phyloP scores from a whole-genome alignment of 2,329 filamentous ascomycete species.

The Neofusicoccum kwambonambiense region DNA sequence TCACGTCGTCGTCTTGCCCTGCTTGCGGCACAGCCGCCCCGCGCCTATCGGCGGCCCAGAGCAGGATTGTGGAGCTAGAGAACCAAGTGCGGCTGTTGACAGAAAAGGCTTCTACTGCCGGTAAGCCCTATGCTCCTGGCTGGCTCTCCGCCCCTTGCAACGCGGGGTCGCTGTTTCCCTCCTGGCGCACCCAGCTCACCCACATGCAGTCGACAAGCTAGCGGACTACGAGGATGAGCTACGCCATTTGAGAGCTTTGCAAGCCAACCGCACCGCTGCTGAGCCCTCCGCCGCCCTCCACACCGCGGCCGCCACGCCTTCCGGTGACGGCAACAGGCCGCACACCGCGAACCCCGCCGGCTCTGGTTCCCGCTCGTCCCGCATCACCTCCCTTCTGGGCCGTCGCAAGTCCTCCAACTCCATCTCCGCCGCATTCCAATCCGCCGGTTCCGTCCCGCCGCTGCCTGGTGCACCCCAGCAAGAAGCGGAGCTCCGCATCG shows the following conservation, averaged over 20 bases:
- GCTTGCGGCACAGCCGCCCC: conserved; percentile 6
- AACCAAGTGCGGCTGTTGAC: conserved; percentile 68
- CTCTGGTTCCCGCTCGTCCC: conserved; percentile 30
- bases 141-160: background rate
- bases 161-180: background rate
- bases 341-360: conserved; percentile 28
- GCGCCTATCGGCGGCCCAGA: conserved; percentile 19
- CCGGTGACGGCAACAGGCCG: conserved; percentile 29
- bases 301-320: conserved; percentile 25
- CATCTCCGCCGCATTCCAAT: conserved; percentile 25
- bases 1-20: conserved; percentile 2
- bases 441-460: conserved; percentile 38
- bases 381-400: conserved; percentile 45
- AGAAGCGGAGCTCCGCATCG: conserved; percentile 58
- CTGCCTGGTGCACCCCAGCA: conserved; percentile 23
- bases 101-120: conserved; percentile 65
- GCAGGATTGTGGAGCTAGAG: conserved; percentile 58
- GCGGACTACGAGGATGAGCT: conserved; percentile 82
- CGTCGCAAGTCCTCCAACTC: conserved; percentile 26
- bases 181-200: conserved; percentile 1
- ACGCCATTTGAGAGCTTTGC: conserved; percentile 54
- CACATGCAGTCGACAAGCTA: conserved; percentile 51
- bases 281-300: conserved; percentile 19
- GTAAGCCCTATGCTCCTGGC: conserved; percentile 37
- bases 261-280: conserved; percentile 20